Evolutionary conservation across 2,329 filamentous ascomycete genomes (phyloP).

Genomic region (Stenocarpella maydis): DNA sequence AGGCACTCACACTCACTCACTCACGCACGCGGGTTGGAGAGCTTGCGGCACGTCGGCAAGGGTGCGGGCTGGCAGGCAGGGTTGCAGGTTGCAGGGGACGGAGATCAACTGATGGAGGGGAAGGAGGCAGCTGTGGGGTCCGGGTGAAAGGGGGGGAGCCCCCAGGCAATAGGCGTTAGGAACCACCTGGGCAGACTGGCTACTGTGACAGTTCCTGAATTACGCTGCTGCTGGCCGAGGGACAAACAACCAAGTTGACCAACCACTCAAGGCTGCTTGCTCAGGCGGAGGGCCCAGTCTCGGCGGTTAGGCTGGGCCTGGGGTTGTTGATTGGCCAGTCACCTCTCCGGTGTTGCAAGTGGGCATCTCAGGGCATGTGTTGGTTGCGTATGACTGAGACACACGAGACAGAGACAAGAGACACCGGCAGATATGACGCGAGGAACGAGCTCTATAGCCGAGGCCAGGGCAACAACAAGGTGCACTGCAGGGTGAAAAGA

Average conservation of each 20-base stretch:
- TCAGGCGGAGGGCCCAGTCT: constrained; percentile 11
- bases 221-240: background rate
- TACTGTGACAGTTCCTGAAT: background rate
- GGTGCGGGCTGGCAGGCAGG: constrained; percentile 17
- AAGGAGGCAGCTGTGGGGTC: constrained; percentile 14
- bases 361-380: background rate
- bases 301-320: constrained; percentile 12
- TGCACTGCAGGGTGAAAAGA: constrained; percentile 9
- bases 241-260: background rate
- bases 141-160: constrained; percentile 21
- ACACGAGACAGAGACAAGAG: background rate
- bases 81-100: constrained; percentile 23
- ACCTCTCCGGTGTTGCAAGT: constrained; percentile 11
- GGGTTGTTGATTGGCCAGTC: constrained; percentile 11
- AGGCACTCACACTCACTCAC: too few species aligned
- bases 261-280: background rate
- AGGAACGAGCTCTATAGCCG: background rate
- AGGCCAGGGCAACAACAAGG: constrained; percentile 6
- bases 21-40: background rate
- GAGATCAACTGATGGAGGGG: constrained; percentile 29
- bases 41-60: constrained; percentile 1
- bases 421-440: background rate
- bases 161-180: constrained; percentile 11
- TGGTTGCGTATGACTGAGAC: constrained; percentile 11
- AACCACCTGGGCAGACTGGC: too few species aligned